Evolutionary conservation across 805 yeast genomes (phyloP).

Genomic region (Monosporozyma servazzii): DNA sequence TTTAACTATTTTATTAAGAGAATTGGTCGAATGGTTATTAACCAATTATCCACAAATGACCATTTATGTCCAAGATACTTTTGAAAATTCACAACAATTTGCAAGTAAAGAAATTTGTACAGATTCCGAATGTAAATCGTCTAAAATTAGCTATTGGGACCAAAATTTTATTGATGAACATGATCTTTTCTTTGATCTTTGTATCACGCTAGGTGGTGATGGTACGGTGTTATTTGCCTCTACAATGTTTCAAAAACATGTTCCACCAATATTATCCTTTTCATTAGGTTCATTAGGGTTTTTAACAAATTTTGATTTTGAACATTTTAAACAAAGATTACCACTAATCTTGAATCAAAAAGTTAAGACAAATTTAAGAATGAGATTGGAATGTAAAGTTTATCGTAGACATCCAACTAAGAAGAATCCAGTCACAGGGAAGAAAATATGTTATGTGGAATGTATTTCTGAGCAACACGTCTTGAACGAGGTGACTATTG

Average conservation of each 20-base stretch:
- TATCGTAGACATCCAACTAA: slow-evolving; percentile 34
- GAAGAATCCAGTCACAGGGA: slow-evolving; percentile 36
- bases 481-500: slow-evolving; percentile 79
- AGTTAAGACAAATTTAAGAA: slow-evolving; percentile 66
- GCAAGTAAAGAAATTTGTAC: slow-evolving; percentile 42
- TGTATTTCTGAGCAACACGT: slow-evolving; percentile 55
- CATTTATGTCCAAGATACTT: slow-evolving; percentile 66
- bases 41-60: slow-evolving; percentile 29
- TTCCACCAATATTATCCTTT: slow-evolving; percentile 85
- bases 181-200: slow-evolving; percentile 50
- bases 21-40: slow-evolving; percentile 66
- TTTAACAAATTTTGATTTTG: slow-evolving; percentile 73
- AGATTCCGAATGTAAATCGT: slow-evolving; percentile 37
- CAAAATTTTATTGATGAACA: slow-evolving; percentile 39
- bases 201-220: slow-evolving; percentile 89
- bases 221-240: slow-evolving; percentile 89
- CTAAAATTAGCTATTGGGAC: slow-evolving; percentile 53
- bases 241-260: slow-evolving; percentile 67
- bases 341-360: slow-evolving; percentile 53
- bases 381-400: slow-evolving; percentile 79
- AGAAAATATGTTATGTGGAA: slow-evolving; percentile 29
- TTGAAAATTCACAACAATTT: slow-evolving; percentile 54
- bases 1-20: slow-evolving; percentile 60
- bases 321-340: slow-evolving; percentile 54
- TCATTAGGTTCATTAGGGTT: slow-evolving; percentile 88